Conservation (phyloP, 176 grass and related monocot genomes). For the Thinopyrum elongatum region DNA sequence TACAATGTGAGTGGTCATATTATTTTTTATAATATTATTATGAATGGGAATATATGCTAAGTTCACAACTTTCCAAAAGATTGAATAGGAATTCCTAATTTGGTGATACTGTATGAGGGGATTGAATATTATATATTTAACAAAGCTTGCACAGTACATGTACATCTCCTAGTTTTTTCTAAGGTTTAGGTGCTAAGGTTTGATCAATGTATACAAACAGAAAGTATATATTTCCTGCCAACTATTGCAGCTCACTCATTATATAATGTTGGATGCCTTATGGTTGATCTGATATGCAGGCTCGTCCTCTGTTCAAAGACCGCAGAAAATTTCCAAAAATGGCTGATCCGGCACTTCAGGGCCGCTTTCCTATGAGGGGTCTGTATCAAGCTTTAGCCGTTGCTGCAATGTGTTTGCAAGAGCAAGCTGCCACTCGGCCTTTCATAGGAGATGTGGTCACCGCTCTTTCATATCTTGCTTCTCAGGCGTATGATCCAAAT, state of each 20-base stretch:
- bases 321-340: slow-evolving; percentile 92
- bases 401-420: slow-evolving; percentile 99
- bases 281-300: slow-evolving; percentile 60
- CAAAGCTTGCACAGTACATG: neutral
- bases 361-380: slow-evolving; percentile 79
- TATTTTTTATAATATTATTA: neutral
- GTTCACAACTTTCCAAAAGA: neutral
- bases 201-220: neutral
- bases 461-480: slow-evolving; percentile 97
- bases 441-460: slow-evolving; percentile 98
- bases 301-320: slow-evolving; percentile 96
- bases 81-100: neutral
- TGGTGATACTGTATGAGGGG: neutral
- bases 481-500: slow-evolving; percentile 82
- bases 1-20: neutral
- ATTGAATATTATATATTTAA: neutral
- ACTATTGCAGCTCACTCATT: neutral
- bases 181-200: neutral
- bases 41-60: neutral
- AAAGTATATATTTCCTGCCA: neutral
- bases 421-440: slow-evolving; percentile 93
- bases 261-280: slow-evolving; percentile 20
- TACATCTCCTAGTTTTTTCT: neutral
- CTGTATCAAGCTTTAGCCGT: slow-evolving; percentile 95
- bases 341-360: slow-evolving; percentile 83